Percentiles rank a stretch among this genome's conserved stretches.
Conservation (phyloP, 1,284 basidiomycete genomes). For the Coniophora puteana region DNA sequence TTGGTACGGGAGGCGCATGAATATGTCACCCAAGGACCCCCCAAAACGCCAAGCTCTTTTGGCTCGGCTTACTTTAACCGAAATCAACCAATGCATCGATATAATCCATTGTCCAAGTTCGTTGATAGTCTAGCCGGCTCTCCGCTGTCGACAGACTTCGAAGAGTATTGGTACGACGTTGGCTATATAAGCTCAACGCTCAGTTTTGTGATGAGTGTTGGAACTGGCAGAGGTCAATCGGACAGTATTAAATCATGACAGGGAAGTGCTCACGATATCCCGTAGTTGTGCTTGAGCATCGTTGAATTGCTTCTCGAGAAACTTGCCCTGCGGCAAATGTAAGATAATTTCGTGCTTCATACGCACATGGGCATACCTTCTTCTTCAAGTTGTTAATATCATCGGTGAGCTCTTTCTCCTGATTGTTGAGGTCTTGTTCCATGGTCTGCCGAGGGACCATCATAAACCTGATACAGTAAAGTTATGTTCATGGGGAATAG, state of each 20-base stretch:
- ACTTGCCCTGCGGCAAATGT: slow-evolving; percentile 62
- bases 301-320: slow-evolving; percentile 87
- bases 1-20: no score
- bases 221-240: no score
- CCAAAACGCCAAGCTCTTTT: no score
- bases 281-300: slow-evolving; percentile 84
- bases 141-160: no score
- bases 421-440: slow-evolving; percentile 66
- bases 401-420: slow-evolving; percentile 80
- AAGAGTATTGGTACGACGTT: no score
- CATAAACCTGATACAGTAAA: slow-evolving; percentile 67
- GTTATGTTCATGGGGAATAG: background rate
- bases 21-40: no score
- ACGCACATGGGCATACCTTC: slow-evolving; percentile 48
- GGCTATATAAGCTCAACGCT: no score
- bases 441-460: slow-evolving; percentile 79
- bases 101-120: no score
- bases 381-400: slow-evolving; percentile 79
- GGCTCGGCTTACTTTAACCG: no score
- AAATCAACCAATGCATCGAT: no score
- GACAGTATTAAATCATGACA: background rate
- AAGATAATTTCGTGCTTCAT: slow-evolving; percentile 2
- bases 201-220: no score
- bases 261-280: slow-evolving; percentile 67
- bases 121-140: no score